Percentiles rank a stretch among this genome's conserved stretches.
Conservation (phyloP, 352 stramenopile species). For the Thraustochytrium sp. region DNA sequence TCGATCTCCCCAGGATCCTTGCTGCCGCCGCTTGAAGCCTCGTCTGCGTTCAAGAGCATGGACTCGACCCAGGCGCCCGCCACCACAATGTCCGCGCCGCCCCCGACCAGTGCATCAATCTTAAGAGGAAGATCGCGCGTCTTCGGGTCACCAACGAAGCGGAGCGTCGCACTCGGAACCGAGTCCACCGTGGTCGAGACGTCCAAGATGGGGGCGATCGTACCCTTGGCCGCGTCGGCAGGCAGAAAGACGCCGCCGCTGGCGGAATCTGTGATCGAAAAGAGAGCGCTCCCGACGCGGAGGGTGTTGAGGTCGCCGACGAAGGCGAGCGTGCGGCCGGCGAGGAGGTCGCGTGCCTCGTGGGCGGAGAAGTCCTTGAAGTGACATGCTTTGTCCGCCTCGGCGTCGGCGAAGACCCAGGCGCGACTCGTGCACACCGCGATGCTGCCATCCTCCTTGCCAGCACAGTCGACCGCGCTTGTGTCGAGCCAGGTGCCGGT, state of each 20-base stretch:
- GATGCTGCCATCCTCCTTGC: neutral
- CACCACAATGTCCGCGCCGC: neutral
- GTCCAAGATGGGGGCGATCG: neutral
- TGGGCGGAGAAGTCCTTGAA: neutral
- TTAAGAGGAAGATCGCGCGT: neutral
- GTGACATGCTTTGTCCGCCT: neutral
- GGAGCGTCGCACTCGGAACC: neutral
- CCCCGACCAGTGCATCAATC: neutral
- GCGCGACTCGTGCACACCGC: neutral
- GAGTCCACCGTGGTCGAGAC: neutral
- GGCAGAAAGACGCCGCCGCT: neutral
- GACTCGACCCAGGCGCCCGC: neutral
- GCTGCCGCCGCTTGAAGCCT: no score
- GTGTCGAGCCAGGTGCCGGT: neutral
- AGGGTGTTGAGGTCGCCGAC: conserved; percentile 24
- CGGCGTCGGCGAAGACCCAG: neutral
- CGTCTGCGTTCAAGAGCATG: no score
- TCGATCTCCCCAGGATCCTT: no score
- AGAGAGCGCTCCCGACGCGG: neutral
- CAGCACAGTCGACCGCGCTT: no score
- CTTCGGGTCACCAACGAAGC: neutral
- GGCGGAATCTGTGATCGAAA: neutral
- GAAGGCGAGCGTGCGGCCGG: neutral
- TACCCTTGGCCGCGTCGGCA: neutral
- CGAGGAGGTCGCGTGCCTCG: neutral